Conservation (phyloP, 148 eudicot genomes). For the Chenopodium quinoa region DNA sequence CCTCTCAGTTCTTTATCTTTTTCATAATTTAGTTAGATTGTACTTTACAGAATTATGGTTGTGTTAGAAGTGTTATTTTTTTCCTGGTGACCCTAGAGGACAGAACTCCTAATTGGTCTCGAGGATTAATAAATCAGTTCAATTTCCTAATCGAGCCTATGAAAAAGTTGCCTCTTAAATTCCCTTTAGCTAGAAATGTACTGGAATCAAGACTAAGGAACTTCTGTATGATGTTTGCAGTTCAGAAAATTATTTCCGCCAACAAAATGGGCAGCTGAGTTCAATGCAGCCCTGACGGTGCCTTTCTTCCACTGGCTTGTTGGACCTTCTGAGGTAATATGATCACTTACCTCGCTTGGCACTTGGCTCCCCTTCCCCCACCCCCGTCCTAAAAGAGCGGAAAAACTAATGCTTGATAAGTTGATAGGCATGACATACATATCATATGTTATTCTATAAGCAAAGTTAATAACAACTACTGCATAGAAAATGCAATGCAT, state of each 20-base stretch:
- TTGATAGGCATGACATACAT: background rate
- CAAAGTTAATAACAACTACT: background rate
- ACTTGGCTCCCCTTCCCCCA: background rate
- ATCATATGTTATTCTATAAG: background rate
- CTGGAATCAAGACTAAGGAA: background rate
- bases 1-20: background rate
- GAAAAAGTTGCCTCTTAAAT: no score
- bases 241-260: constrained; percentile 92
- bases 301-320: constrained; percentile 95
- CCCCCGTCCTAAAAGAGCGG: background rate
- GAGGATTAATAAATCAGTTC: no score
- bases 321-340: constrained; percentile 84
- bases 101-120: no score
- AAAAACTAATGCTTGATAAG: background rate
- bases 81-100: no score
- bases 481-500: background rate
- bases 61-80: no score
- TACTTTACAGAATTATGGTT: background rate
- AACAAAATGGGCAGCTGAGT: constrained; percentile 88
- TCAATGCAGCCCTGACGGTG: constrained; percentile 80
- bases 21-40: background rate
- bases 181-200: background rate
- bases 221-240: constrained; percentile 31
- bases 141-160: no score
- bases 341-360: background rate